Conservation (phyloP, 148 eudicot genomes). For the Fagopyrum homotropicum region DNA sequence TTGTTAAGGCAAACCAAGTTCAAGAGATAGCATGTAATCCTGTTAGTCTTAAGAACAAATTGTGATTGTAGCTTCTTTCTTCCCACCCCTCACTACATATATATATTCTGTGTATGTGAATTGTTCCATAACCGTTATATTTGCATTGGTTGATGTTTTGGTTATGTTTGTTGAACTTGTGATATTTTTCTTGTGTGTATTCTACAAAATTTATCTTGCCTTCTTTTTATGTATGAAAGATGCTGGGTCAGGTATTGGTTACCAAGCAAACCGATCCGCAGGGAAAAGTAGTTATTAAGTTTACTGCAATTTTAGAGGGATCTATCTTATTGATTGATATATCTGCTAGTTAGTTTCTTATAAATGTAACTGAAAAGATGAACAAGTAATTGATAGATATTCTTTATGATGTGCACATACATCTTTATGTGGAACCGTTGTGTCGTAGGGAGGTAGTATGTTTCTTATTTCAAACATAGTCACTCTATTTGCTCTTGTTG, state of each 20-base stretch:
- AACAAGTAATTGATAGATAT: too few relatives aligned
- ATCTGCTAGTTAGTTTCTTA: conserved; percentile 54
- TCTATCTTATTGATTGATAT: background rate
- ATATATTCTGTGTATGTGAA: too few relatives aligned
- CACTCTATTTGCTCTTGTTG: too few relatives aligned
- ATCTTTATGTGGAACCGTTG: too few relatives aligned
- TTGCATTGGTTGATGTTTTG: background rate
- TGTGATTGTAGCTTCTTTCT: background rate
- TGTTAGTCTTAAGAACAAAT: background rate
- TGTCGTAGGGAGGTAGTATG: too few relatives aligned
- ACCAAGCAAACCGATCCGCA: conserved; percentile 90
- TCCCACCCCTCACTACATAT: background rate
- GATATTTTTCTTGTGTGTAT: too few relatives aligned
- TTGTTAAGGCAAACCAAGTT: conserved; percentile 71
- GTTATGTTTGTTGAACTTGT: too few relatives aligned
- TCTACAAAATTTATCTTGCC: too few relatives aligned
- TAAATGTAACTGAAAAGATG: too few relatives aligned
- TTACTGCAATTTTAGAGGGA: conserved; percentile 13
- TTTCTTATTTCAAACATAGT: conserved; percentile 16
- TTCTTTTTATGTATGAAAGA: conserved; percentile 29
- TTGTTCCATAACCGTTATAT: too few relatives aligned
- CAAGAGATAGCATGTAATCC: conserved; percentile 66
- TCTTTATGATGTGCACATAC: background rate
- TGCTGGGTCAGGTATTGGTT: conserved; percentile 94
- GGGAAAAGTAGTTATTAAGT: conserved; percentile 93